These are phyloP conservation scores for Gossypium davidsonii DNA, from an alignment of 441 rosid genomes.

Conservation along the genomic window DNA sequence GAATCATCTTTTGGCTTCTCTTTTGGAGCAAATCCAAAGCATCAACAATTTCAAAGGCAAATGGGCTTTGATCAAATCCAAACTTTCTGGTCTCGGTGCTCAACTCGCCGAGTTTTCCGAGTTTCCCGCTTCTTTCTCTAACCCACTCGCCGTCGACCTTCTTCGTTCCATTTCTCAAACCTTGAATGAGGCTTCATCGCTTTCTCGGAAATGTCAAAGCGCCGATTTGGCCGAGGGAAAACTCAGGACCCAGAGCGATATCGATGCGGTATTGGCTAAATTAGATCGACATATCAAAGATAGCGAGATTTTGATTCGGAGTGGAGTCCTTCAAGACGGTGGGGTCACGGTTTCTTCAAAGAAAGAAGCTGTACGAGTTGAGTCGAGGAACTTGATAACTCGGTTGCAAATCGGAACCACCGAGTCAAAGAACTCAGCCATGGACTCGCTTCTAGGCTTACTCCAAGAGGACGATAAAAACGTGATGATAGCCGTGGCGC, in stretches of 20 bases:
- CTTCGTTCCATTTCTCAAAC: conserved; percentile 42
- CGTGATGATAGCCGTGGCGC: conserved; percentile 81
- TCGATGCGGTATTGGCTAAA: conserved; percentile 56
- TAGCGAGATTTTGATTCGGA: conserved; percentile 51
- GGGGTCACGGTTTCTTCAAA: conserved; percentile 32
- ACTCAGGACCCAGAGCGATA: conserved; percentile 80
- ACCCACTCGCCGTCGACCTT: conserved; percentile 53
- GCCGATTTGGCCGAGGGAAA: conserved; percentile 57
- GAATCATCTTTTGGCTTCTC: conserved; percentile 28
- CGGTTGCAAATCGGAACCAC: conserved; percentile 67
- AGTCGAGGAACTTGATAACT: conserved; percentile 57
- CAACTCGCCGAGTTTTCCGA: conserved; percentile 60
- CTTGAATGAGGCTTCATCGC: conserved; percentile 40
- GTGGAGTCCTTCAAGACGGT: conserved; percentile 48
- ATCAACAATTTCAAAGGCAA: conserved; percentile 56
- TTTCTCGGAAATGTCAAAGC: conserved; percentile 45
- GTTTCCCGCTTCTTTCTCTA: conserved; percentile 37
- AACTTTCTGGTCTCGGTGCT: conserved; percentile 49
- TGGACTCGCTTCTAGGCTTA: conserved; percentile 53
- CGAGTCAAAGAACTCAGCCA: conserved; percentile 65
- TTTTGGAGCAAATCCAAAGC: conserved; percentile 35
- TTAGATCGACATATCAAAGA: conserved; percentile 69
- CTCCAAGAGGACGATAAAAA: conserved; percentile 73
- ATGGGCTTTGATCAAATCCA: conserved; percentile 61
- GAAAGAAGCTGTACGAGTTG: conserved; percentile 57